phyloP scores from a whole-genome alignment of 208 protist species.

The Trypanosoma melophagium region DNA sequence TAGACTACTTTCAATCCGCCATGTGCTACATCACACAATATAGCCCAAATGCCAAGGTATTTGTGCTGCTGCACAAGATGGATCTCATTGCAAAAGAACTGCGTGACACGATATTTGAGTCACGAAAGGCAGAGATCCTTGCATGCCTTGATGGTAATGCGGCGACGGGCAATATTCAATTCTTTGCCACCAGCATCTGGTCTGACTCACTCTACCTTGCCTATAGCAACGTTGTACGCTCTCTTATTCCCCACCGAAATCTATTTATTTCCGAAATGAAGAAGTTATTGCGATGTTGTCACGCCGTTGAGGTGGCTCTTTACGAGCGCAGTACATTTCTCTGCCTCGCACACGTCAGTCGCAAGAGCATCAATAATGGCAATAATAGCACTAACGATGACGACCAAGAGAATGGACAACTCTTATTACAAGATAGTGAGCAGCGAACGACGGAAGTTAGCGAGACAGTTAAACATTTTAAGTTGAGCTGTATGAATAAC shows the following conservation, averaged over 20 bases:
- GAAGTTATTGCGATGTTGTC: conserved; percentile 92
- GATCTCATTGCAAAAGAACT: conserved; percentile 90
- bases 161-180: conserved; percentile 79
- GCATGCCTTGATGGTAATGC: conserved; percentile 51
- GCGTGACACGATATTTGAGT: conserved; percentile 66
- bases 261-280: conserved; percentile 90
- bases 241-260: conserved; percentile 96
- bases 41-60: conserved; percentile 96
- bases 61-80: conserved; percentile 99
- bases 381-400: background rate
- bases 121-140: conserved; percentile 75
- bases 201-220: conserved; percentile 98
- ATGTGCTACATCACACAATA: conserved; percentile 95
- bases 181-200: conserved; percentile 99
- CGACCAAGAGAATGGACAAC: background rate
- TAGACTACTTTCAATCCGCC: conserved; percentile 96
- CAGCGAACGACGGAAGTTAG: conserved; percentile 85
- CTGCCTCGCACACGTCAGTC: conserved; percentile 93
- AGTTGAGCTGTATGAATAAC: conserved; percentile 91
- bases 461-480: conserved; percentile 90
- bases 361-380: conserved; percentile 14
- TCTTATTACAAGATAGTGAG: conserved; percentile 35
- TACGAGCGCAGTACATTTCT: conserved; percentile 98
- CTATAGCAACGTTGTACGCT: conserved; percentile 95
- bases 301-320: conserved; percentile 97